Conservation (phyloP, 176 grass and related monocot species). For the Cenchrus americanus region DNA sequence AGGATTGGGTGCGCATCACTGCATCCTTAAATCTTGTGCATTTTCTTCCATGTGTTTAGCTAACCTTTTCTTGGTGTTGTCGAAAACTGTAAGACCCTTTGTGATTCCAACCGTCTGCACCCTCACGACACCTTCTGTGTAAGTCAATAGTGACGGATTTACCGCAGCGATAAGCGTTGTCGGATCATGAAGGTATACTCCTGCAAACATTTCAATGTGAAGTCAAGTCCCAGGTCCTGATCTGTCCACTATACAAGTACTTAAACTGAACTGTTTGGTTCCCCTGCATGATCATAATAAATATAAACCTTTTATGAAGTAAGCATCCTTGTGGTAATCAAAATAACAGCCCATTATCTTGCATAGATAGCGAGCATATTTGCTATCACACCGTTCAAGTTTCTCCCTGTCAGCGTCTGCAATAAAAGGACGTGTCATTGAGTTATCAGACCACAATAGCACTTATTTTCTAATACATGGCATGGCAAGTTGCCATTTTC, state of each 20-base stretch:
- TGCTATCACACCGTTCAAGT: conserved; percentile 65
- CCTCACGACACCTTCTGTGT: conserved; percentile 80
- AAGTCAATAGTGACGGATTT: conserved; percentile 87
- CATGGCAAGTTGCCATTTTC: not conserved
- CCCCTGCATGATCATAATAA: not conserved
- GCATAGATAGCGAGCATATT: conserved; percentile 80
- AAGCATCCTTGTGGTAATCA: conserved; percentile 75
- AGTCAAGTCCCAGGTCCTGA: conserved; percentile 16
- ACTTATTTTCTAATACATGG: conserved; percentile 1
- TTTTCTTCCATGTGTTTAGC: not conserved
- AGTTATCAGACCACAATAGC: not conserved
- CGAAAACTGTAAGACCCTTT: conserved; percentile 80
- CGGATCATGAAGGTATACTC: conserved; percentile 94
- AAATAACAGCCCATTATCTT: conserved; percentile 87
- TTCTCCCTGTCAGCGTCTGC: conserved; percentile 72
- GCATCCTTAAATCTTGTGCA: not conserved
- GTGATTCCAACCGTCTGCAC: conserved; percentile 87
- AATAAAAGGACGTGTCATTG: conserved; percentile 17
- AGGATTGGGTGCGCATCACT: not conserved
- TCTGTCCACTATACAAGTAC: not conserved
- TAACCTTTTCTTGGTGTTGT: conserved; percentile 87
- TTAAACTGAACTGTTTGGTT: not conserved
- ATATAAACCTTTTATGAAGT: conserved; percentile 66
- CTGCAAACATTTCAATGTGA: conserved; percentile 57
- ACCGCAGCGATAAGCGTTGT: conserved; percentile 75